Percentiles rank a stretch among this genome's conserved stretches.
phyloP scores from a whole-genome alignment of 116 monocot genomes.

The Papilionanthe hybrid region DNA sequence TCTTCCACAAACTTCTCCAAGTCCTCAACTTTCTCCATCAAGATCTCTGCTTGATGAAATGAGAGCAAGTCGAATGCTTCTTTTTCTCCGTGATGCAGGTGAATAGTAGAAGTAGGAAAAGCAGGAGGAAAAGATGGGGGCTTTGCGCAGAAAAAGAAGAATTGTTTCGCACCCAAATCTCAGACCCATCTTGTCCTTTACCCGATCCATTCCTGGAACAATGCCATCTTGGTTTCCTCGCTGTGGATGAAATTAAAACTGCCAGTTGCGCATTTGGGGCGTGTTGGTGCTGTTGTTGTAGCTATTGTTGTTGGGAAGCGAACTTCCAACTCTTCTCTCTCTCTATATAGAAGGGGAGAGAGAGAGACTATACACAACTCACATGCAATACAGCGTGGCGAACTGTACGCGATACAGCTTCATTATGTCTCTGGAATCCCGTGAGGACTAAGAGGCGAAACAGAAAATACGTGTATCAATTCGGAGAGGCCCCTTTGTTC shows the following conservation, averaged over 20 bases:
- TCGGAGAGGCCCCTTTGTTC: no score
- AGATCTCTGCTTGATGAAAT: background rate
- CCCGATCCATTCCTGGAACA: background rate
- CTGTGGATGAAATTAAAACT: constrained; percentile 40
- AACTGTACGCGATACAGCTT: background rate
- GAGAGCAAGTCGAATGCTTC: background rate
- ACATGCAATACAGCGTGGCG: no score
- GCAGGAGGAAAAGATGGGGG: background rate
- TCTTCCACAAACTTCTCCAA: background rate
- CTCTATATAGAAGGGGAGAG: background rate
- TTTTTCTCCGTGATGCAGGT: background rate
- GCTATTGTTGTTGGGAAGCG: constrained; percentile 4
- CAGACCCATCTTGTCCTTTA: constrained; percentile 7
- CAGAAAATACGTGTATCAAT: background rate
- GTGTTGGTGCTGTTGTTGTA: constrained; percentile 10
- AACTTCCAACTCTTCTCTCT: no score
- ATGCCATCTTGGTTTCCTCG: constrained; percentile 17
- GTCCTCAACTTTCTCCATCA: constrained; percentile 1
- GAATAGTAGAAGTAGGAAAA: background rate
- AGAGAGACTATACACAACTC: background rate
- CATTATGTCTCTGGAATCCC: constrained; percentile 3
- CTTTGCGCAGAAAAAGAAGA: background rate
- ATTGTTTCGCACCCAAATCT: constrained; percentile 2
- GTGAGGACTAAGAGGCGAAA: background rate
- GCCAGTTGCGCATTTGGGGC: constrained; percentile 31